Evolutionary conservation across 441 rosid species (phyloP).

Genomic region (Breynia disticha): DNA sequence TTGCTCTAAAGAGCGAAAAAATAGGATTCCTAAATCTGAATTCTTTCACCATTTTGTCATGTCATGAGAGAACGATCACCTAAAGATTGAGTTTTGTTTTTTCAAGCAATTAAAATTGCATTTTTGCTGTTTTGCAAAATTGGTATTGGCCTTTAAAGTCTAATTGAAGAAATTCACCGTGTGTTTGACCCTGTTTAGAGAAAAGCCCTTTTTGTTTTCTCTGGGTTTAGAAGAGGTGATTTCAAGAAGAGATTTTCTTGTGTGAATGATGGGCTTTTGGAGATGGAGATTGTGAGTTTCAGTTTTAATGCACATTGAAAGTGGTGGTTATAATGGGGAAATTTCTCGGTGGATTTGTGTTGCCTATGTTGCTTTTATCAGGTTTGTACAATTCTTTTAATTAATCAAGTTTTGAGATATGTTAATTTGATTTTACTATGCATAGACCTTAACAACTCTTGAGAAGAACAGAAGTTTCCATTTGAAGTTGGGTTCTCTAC

Average conservation of each 20-base stretch:
- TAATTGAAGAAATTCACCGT: conserved; percentile 3
- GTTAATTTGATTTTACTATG: too few species aligned
- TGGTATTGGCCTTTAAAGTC: conserved; percentile 1
- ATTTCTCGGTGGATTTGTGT: conserved; percentile 33
- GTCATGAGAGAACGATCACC: too few species aligned
- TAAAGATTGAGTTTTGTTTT: not conserved
- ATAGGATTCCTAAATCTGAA: too few species aligned
- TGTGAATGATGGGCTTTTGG: not conserved
- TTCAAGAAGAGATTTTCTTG: conserved; percentile 7
- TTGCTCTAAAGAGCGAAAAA: too few species aligned
- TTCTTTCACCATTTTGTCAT: too few species aligned
- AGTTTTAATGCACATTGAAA: conserved; percentile 10
- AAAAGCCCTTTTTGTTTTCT: not conserved
- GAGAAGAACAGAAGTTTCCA: too few species aligned
- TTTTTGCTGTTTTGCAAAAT: conserved; percentile 5
- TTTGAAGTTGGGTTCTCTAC: too few species aligned
- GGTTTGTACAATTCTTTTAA: conserved; percentile 21
- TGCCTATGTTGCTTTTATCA: conserved; percentile 40
- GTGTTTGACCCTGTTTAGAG: too few species aligned
- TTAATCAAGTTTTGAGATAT: too few species aligned
- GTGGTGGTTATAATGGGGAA: conserved; percentile 24
- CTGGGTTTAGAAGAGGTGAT: conserved; percentile 2
- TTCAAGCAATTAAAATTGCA: not conserved
- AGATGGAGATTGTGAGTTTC: conserved; percentile 5
- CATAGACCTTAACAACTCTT: too few species aligned